Evolutionary conservation across 805 yeast genomes (phyloP), one percentile per base, ranked within the genome.

Genomic region (Teunomyces tritomae): DNA sequence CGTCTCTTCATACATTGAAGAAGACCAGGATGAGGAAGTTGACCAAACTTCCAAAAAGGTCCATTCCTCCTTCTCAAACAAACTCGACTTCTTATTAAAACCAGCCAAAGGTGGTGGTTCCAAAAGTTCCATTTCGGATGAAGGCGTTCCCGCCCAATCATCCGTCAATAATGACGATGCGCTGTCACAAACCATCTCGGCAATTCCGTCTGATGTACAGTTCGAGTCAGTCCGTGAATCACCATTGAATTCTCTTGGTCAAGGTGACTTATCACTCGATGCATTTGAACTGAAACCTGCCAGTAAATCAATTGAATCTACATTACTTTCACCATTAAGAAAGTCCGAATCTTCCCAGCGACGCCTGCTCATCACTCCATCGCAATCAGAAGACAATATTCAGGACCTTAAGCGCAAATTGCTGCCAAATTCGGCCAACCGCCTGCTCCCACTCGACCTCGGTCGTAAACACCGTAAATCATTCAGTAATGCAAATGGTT

Each of bases 141-240:
- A 48, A 3, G 27, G 10, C 4, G 40, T 10, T 8, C 40, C 8
- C 9, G 17, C n/a, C 3, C 27, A 3, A 7, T 11, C 28, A 13
- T 37, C 40, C 3, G 8, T 20, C 20, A 37, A 17, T 10, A 11
- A 20, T 11, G 48, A 20, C 34, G 45, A 43, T 7, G 26, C 33
- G 8, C 43, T 17, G 40, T 24, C 40, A 6, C 27, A 29, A 13
- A 39, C 24, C 13, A 10, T 28, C 30, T 26, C 28, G 33, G 33
- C 26, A 6, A 39, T 39, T 7, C 34, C 28, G 7, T 39, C 27
- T 27, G 64, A 65, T 26, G 75, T 80, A 16, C 74, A 68, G 28
- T 80, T 80, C 54, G 74, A 66, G 46, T 74, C 82, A 0, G 62
- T 80, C 3, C 65, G 78, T 41, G 73, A 73, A 35, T 67, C 80